Conservation (phyloP, 352 stramenopile genomes). For the Phytophthora melonis region DNA sequence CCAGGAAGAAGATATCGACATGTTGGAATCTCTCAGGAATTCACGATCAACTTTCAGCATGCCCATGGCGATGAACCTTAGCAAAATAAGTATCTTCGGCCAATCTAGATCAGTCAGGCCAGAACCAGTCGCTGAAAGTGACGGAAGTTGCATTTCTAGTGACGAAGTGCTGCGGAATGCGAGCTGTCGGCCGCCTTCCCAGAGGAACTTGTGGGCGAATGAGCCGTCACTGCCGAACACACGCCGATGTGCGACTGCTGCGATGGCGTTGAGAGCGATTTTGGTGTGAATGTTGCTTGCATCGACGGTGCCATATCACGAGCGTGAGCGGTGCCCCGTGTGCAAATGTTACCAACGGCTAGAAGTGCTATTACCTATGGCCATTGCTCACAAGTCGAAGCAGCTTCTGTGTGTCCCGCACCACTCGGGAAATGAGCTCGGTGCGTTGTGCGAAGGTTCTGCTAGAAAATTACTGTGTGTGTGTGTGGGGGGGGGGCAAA, state of each 20-base stretch:
- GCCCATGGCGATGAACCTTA: background rate
- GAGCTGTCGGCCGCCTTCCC: background rate
- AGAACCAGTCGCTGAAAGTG: background rate
- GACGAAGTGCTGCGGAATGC: background rate
- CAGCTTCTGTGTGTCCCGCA: slow-evolving; percentile 13
- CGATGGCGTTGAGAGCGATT: background rate
- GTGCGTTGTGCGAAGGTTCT: slow-evolving; percentile 10
- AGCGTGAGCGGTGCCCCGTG: background rate
- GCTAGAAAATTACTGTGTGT: background rate
- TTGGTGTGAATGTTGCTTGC: background rate
- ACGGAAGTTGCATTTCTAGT: background rate
- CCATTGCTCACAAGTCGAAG: slow-evolving; percentile 13
- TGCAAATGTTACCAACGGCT: slow-evolving; percentile 8
- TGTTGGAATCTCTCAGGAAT: no score
- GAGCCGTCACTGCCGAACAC: background rate
- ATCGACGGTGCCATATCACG: background rate
- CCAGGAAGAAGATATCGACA: no score
- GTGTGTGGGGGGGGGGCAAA: no score
- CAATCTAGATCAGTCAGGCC: background rate
- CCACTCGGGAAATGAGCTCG: slow-evolving; percentile 5
- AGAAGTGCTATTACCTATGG: slow-evolving; percentile 8
- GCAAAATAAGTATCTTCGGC: background rate
- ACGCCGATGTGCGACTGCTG: slow-evolving; percentile 6
- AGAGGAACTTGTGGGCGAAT: slow-evolving; percentile 6
- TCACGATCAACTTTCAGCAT: no score